Base-by-base conservation (phyloP, 495 filamentous ascomycete species). In the Penicillium diatomitis region DNA sequence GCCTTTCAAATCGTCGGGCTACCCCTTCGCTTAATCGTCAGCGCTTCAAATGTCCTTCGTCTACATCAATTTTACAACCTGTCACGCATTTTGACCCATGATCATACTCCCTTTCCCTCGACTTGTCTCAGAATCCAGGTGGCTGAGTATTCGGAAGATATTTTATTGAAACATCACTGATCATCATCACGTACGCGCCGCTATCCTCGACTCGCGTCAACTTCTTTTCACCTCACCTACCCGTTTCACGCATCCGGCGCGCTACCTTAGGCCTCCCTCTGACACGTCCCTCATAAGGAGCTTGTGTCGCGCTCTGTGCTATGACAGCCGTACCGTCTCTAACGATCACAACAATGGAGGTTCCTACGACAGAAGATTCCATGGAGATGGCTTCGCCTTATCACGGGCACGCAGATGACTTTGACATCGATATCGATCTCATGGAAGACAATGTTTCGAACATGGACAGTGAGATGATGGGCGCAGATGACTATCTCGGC, bases 351-450 rank as follows among this genome's bases (percentile, higher is more conserved):
- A 51, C 57, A 32, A 75, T 73, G 70, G 70, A 73, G 39, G 57
- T 64, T n/a, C 65, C 68, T n/a, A 45, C 48, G 20, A 46, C 59
- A 30, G 69, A 73, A 41, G 70, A 74, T 44, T 67, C 63, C 41
- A 83, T 84, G 79, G 78, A 77, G 49, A 72, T 78, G 63, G 73
- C 67, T 11, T 73, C 72, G 38, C 71, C 71, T 30, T 72, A 72
- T 36, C 60, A 65, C 10, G 71, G 66, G 2, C 65, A 68, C 37
- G 77, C 72, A 38, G 83, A 87, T 58, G 82, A 86, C 52, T 84
- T 86, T 46, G 86, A 88, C 48, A 85, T 88, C 54, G 84, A 88
- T 53, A 71, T 88, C 53, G 85, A 90, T 58, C 67, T 85, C 11
- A 76, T 78, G 59, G 69, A 75, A 46, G 77, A 73, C 38, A 69